Percentiles rank a stretch among this genome's conserved stretches.
Conservation (phyloP, 371 early-diverging fungal genomes). For the Capillidium heterosporum region DNA sequence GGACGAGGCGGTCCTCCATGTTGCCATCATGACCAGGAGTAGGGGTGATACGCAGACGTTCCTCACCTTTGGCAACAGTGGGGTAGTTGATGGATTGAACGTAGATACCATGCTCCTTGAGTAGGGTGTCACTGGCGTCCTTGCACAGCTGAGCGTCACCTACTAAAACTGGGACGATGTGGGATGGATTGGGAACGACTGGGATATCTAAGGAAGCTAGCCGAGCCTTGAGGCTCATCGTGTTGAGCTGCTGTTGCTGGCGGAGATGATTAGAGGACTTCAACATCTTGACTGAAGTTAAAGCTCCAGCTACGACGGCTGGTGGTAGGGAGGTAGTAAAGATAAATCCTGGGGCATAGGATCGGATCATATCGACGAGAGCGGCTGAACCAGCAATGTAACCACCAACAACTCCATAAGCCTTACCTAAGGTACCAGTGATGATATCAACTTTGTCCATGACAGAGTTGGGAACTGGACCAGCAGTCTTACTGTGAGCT, state of each 20-base stretch:
- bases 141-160: slow-evolving; percentile 91
- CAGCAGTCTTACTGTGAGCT: slow-evolving; percentile 23
- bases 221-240: slow-evolving; percentile 63
- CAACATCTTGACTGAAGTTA: slow-evolving; percentile 80
- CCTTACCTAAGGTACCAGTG: slow-evolving; percentile 95
- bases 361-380: slow-evolving; percentile 90
- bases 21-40: slow-evolving; percentile 76
- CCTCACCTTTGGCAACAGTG: slow-evolving; percentile 87
- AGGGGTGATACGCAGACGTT: slow-evolving; percentile 94
- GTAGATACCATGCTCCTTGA: slow-evolving; percentile 77
- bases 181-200: slow-evolving; percentile 93
- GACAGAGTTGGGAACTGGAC: slow-evolving; percentile 27
- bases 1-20: slow-evolving; percentile 68
- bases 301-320: slow-evolving; percentile 74
- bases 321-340: slow-evolving; percentile 97
- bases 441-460: slow-evolving; percentile 91
- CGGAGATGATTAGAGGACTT: slow-evolving; percentile 69
- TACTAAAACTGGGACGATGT: slow-evolving; percentile 93
- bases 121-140: slow-evolving; percentile 76
- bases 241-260: slow-evolving; percentile 75
- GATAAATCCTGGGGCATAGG: slow-evolving; percentile 97
- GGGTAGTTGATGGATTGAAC: slow-evolving; percentile 97
- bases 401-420: slow-evolving; percentile 94
- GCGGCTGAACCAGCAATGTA: slow-evolving; percentile 84
- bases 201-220: slow-evolving; percentile 76